Percentiles rank a stretch among this genome's conserved stretches.
Conservation (phyloP, 139 green algal species). For the Ettlia oleoabundans region DNA sequence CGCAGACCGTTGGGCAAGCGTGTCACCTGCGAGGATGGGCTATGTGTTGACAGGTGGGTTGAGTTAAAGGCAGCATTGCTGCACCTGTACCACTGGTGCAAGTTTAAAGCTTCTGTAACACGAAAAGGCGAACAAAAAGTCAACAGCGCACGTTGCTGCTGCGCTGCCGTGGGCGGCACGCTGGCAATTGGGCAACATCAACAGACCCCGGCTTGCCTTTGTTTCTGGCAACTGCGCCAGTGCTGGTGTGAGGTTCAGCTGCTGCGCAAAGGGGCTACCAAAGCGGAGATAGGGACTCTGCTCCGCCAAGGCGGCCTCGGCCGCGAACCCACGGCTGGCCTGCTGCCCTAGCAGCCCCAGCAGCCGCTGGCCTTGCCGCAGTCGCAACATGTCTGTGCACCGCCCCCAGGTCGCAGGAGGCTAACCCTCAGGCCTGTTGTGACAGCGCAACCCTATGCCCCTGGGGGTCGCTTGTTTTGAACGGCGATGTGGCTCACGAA, state of each 20-base stretch:
- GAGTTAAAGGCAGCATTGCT: too few relatives aligned
- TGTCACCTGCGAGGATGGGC: slow-evolving; percentile 77
- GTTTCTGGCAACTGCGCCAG: slow-evolving; percentile 85
- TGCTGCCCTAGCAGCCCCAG: slow-evolving; percentile 21
- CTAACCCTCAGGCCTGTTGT: not conserved
- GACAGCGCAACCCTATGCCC: not conserved
- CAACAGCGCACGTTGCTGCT: too few relatives aligned
- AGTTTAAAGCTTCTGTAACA: not conserved
- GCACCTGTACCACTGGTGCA: too few relatives aligned
- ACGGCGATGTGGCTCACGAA: not conserved
- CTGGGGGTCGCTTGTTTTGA: not conserved
- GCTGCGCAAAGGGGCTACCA: slow-evolving; percentile 70
- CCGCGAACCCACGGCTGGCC: slow-evolving; percentile 32
- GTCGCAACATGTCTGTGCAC: slow-evolving; percentile 11
- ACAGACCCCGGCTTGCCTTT: slow-evolving; percentile 59
- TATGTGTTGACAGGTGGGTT: not conserved
- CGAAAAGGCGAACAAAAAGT: not conserved
- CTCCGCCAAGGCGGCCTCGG: slow-evolving; percentile 13
- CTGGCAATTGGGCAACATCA: too few relatives aligned
- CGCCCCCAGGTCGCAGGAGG: not conserved
- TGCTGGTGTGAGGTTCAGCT: slow-evolving; percentile 65
- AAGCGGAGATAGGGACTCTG: slow-evolving; percentile 82
- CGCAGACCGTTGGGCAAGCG: slow-evolving; percentile 91
- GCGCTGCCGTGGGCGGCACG: too few relatives aligned
- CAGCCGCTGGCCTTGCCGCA: slow-evolving; percentile 3